Conservation (phyloP, 768 basidiomycete genomes). For the Tylopilus plumbeoviolaceoides region DNA sequence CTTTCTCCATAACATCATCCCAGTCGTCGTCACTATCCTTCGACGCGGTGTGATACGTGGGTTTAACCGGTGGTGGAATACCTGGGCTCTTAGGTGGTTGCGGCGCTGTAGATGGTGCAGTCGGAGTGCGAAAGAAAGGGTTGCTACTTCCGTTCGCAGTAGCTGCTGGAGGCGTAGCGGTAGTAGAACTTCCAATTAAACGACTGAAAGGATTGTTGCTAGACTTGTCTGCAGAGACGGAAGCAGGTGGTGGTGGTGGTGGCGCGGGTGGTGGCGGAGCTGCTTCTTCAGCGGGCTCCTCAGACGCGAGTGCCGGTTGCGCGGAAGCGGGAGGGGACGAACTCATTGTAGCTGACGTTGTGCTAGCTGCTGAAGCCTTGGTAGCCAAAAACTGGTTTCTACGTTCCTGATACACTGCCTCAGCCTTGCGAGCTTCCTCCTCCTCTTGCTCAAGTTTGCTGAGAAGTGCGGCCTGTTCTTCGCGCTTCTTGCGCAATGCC, state of each 20-base stretch:
- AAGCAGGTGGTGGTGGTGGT: conserved; percentile 22
- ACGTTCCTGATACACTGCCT: conserved; percentile 37
- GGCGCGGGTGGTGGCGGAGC: conserved; percentile 29
- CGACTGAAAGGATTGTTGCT: conserved; percentile 81
- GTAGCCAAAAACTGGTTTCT: conserved; percentile 36
- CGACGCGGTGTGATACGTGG: conserved; percentile 61
- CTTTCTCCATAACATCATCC: conserved; percentile 75
- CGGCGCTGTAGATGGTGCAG: conserved; percentile 5
- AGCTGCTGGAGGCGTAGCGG: conserved; percentile 20
- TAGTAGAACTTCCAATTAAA: conserved; percentile 39
- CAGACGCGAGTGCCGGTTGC: conserved; percentile 22
- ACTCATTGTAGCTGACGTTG: conserved; percentile 18
- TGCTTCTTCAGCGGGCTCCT: conserved; percentile 16
- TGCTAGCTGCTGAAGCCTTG: conserved; percentile 32
- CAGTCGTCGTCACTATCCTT: conserved; percentile 69
- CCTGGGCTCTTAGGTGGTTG: too few species aligned
- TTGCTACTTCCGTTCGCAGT: conserved; percentile 54
- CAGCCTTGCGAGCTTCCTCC: conserved; percentile 47
- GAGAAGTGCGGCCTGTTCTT: conserved; percentile 66
- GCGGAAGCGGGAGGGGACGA: conserved; percentile 33
- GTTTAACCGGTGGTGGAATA: conserved; percentile 46
- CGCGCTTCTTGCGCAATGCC: conserved; percentile 62
- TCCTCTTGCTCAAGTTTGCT: conserved; percentile 70
- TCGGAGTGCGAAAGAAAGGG: conserved; percentile 65
- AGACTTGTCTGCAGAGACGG: conserved; percentile 38